Conservation (phyloP, 257 asterid species). For the Plantago elongata region DNA sequence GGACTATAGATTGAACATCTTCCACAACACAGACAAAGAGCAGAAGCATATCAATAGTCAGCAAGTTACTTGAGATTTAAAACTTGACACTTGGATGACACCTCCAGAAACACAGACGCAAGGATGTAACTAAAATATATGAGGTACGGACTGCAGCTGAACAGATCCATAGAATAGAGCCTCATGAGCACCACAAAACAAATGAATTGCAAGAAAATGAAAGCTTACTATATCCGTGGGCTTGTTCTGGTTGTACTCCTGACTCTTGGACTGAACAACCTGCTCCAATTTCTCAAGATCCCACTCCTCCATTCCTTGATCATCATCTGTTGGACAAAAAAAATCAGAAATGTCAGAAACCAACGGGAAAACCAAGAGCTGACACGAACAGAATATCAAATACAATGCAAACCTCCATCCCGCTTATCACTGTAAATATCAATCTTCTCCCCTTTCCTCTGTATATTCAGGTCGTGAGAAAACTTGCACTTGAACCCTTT, state of each 20-base stretch:
- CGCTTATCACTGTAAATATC: conserved; percentile 80
- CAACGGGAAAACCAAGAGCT: not conserved
- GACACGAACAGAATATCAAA: not conserved
- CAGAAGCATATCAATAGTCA: conserved; percentile 1
- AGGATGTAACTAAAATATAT: not conserved
- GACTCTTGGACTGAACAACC: conserved; percentile 80
- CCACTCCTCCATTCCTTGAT: conserved; percentile 85
- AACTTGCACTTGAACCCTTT: conserved; percentile 89
- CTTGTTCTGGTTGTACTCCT: conserved; percentile 91
- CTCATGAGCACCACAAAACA: conserved; percentile 7
- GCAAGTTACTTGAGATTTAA: not conserved
- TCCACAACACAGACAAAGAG: not conserved
- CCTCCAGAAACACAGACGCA: not conserved
- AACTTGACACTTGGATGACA: not conserved
- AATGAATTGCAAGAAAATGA: conserved; percentile 12
- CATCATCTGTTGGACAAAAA: conserved; percentile 18
- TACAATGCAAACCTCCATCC: conserved; percentile 36
- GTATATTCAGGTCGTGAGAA: conserved; percentile 91
- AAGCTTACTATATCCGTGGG: conserved; percentile 86
- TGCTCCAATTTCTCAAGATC: conserved; percentile 82
- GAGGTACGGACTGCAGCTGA: conserved; percentile 4
- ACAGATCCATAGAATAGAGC: not conserved
- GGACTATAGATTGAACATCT: conserved; percentile 11
- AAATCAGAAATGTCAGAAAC: conserved; percentile 8
- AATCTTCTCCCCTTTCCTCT: conserved; percentile 95